Percentiles rank a stretch among this genome's conserved stretches.
Evolutionary conservation across 2,329 filamentous ascomycete species (phyloP).

Genomic region (Cordyceps pruinosa): DNA sequence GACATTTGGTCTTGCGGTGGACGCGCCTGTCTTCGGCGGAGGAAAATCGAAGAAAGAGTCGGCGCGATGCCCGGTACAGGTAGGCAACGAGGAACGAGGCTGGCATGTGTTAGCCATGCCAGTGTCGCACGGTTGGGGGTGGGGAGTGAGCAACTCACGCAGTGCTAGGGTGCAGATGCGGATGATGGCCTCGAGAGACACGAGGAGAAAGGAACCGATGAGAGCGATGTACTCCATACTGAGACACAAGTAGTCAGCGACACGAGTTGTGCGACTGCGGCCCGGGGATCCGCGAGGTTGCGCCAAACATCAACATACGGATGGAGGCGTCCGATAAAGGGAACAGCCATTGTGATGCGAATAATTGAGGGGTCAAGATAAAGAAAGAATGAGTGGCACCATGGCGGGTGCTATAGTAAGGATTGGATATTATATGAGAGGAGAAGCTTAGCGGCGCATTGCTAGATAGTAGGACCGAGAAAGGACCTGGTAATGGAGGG

Average conservation of each 20-base stretch:
- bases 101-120: constrained; percentile 29
- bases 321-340: constrained; percentile 46
- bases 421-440: not conserved
- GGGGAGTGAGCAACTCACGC: constrained; percentile 47
- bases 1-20: constrained; percentile 60
- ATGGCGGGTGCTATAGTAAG: not conserved
- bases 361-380: not conserved
- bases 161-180: constrained; percentile 82
- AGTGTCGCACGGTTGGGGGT: not conserved
- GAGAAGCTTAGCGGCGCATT: not conserved
- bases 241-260: constrained; percentile 9
- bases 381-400: not conserved
- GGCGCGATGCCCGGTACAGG: constrained; percentile 75
- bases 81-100: constrained; percentile 74
- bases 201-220: constrained; percentile 72
- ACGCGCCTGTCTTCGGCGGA: constrained; percentile 62
- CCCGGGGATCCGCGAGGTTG: not conserved
- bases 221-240: constrained; percentile 86
- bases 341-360: constrained; percentile 40
- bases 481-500: not conserved
- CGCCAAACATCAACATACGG: constrained; percentile 35
- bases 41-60: constrained; percentile 72
- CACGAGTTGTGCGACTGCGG: constrained; percentile 1
- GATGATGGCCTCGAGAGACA: constrained; percentile 75
- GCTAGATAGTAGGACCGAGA: not conserved